Evolutionary conservation across 176 grass and related monocot species (phyloP), one percentile per base, ranked within the genome.

Genomic region (Aechmea fasciata): DNA sequence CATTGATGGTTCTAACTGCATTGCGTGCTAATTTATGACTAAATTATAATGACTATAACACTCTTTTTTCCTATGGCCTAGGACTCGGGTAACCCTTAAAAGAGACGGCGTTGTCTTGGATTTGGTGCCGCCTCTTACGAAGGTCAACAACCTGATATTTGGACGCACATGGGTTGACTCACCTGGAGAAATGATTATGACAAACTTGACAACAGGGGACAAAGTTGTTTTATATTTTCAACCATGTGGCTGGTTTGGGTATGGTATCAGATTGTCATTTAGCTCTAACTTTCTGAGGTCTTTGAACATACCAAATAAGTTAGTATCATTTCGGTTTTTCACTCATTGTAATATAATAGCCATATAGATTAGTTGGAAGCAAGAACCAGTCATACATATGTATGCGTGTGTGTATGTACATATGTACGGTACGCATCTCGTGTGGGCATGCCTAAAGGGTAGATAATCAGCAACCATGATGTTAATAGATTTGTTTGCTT

Each of bases 221-320:
- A 99, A 94, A 87, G 95, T 82, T 73, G 82, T 99, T 52, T 67
- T 99, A 50, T 91, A 80, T 54, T 99, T 99, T 72, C 90, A 99
- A 64, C 82, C 87, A 25, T 99, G 95, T 14, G 90, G 95, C 51
- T 99, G 95, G 95, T 94, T 99, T 65, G 95, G 95, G 95, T 99
- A 87, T 73, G 73, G 47, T 49, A 48, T n/a, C 33, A 59, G 19
- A 47, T 20, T 52, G 5, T 67, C 3, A 19, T 52, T 68, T 64
- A 79, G 3, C 33, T 68, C 8, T 11, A 63, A 50, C 52, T 49
- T 53, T 15, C 18, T 55, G 71, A 49, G 18, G 71, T 74, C 19
- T 63, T n/a, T 63, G 28, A 50, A 13, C 13, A 18, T 54, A 13
- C 3, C 3, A 2, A 76, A 5, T 77, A 29, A 11, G 11, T 13